A percentile compares a stretch with the other conserved stretches of the same genome.
Evolutionary conservation across 2,329 filamentous ascomycete species (phyloP).

Genomic region (Cadophora gregata): DNA sequence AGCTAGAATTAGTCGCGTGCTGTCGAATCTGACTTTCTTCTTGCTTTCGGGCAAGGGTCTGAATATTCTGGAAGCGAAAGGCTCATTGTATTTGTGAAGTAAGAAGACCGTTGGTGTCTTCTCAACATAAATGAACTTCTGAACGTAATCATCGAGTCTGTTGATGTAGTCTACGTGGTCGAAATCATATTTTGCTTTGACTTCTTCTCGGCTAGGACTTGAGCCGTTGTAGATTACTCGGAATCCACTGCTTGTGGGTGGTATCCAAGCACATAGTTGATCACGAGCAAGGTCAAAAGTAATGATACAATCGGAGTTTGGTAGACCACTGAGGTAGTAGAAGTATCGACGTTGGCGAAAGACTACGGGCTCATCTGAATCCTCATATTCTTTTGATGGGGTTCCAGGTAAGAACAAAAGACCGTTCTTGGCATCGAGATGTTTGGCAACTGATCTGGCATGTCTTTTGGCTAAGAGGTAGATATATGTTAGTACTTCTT

Average conservation of each 20-base stretch:
- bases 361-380: constrained; percentile 61
- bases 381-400: constrained; percentile 55
- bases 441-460: constrained; percentile 51
- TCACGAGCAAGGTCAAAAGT: constrained; percentile 65
- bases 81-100: constrained; percentile 51
- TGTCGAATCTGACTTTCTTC: constrained; percentile 50
- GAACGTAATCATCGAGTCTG: constrained; percentile 56
- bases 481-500: background rate
- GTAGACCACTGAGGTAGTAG: constrained; percentile 62
- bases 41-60: constrained; percentile 10
- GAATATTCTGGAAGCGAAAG: constrained; percentile 25
- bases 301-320: constrained; percentile 60
- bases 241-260: constrained; percentile 47
- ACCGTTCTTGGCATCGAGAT: constrained; percentile 51
- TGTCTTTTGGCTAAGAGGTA: constrained; percentile 53
- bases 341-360: constrained; percentile 68
- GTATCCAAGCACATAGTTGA: constrained; percentile 35
- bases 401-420: constrained; percentile 63
- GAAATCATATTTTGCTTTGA: constrained; percentile 67
- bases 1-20: constrained; percentile 63
- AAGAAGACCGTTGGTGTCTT: constrained; percentile 50
- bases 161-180: constrained; percentile 70
- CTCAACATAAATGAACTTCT: constrained; percentile 49
- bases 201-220: constrained; percentile 65
- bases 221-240: constrained; percentile 67